Percentiles rank a stretch among this genome's conserved stretches.
Conservation (phyloP, 768 basidiomycete genomes). For the Lentinus tigrinus region DNA sequence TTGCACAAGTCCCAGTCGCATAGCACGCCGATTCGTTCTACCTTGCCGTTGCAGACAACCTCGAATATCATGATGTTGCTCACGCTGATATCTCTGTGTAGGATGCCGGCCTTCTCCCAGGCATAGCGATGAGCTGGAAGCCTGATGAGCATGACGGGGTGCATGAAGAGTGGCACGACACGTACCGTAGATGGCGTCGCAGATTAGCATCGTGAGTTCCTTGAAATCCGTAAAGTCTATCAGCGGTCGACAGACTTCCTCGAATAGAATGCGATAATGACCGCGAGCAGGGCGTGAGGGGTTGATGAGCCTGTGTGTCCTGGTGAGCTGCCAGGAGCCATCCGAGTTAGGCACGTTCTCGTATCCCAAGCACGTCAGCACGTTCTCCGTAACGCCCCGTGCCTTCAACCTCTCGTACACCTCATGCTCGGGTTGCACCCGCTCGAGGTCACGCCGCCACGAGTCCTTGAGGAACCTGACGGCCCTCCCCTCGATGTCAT, state of each 20-base stretch:
- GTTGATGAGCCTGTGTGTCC: background rate
- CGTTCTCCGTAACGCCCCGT: no score
- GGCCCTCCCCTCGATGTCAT: background rate
- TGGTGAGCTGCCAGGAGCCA: background rate
- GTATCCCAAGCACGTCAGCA: no score
- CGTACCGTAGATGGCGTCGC: no score
- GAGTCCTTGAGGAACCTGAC: background rate
- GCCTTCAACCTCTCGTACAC: no score
- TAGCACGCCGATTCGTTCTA: no score
- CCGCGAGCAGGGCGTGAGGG: no score
- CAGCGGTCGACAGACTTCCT: background rate
- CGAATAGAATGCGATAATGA: background rate
- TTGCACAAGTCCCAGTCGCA: no score
- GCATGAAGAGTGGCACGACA: no score
- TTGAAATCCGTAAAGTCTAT: background rate
- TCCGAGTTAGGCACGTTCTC: no score
- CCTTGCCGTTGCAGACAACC: background rate
- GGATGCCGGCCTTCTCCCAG: background rate
- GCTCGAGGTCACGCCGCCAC: background rate
- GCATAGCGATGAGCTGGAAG: background rate
- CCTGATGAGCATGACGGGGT: background rate
- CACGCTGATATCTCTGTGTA: conserved; percentile 5
- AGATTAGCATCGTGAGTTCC: background rate
- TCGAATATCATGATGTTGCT: conserved; percentile 9
- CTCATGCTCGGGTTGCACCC: no score